Percentiles rank a stretch among this genome's conserved stretches.
Conservation (phyloP, 257 asterid genomes). For the Nyctanthes arbortristis region DNA sequence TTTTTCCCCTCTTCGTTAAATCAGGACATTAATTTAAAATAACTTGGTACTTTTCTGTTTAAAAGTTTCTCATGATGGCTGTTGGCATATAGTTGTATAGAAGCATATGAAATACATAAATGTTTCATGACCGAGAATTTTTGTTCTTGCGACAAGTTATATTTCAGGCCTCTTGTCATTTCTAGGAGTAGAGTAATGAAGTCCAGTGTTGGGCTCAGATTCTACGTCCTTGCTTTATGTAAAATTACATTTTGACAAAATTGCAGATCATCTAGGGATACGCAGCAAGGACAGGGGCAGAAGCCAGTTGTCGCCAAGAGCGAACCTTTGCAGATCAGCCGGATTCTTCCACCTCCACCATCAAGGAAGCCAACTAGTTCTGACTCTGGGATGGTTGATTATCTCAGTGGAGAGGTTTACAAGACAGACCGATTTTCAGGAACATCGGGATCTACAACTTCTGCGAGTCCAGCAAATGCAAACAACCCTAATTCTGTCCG, state of each 20-base stretch:
- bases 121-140: too few relatives aligned
- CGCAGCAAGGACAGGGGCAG: conserved; percentile 61
- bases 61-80: too few relatives aligned
- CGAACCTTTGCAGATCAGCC: conserved; percentile 44
- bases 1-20: too few relatives aligned
- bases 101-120: too few relatives aligned
- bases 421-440: conserved; percentile 50
- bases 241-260: background rate
- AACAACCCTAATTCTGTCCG: conserved; percentile 38
- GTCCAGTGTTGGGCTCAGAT: too few relatives aligned
- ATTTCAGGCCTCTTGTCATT: too few relatives aligned
- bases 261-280: conserved; percentile 76
- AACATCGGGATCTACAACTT: conserved; percentile 39
- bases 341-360: conserved; percentile 75
- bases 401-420: conserved; percentile 81
- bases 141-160: too few relatives aligned
- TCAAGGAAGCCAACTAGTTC: conserved; percentile 48
- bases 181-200: too few relatives aligned
- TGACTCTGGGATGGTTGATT: conserved; percentile 60
- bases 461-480: conserved; percentile 44
- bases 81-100: too few relatives aligned
- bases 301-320: conserved; percentile 43
- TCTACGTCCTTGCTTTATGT: too few relatives aligned
- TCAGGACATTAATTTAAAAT: too few relatives aligned
- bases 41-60: too few relatives aligned